Evolutionary conservation across 495 filamentous ascomycete species (phyloP).

Genomic region (Penicillium canariense): DNA sequence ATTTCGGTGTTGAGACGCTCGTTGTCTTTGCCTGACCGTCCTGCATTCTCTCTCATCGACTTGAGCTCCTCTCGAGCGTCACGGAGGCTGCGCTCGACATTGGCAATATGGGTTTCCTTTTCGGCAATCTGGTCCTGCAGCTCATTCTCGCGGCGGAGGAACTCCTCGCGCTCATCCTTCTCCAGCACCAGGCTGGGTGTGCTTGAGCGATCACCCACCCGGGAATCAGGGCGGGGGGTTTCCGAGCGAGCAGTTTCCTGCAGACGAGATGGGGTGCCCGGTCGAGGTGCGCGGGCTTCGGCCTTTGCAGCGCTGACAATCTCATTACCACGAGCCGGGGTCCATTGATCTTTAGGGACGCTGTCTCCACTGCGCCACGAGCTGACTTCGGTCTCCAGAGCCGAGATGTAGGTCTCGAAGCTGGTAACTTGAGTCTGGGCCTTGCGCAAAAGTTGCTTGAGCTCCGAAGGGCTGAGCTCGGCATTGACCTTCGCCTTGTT

Average conservation of each 20-base stretch:
- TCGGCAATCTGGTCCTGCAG: conserved; percentile 94
- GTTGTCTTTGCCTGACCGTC: conserved; percentile 78
- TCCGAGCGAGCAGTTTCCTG: conserved; percentile 53
- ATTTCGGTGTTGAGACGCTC: conserved; percentile 79
- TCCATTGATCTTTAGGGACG: conserved; percentile 85
- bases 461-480: conserved; percentile 89
- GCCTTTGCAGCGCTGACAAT: conserved; percentile 52
- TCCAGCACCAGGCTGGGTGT: conserved; percentile 87
- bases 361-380: conserved; percentile 83
- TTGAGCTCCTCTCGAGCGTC: conserved; percentile 81
- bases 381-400: conserved; percentile 81
- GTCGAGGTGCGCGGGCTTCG: conserved; percentile 59
- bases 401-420: conserved; percentile 80
- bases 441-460: conserved; percentile 89
- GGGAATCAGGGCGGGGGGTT: conserved; percentile 73
- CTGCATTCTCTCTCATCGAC: conserved; percentile 77
- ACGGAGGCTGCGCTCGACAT: conserved; percentile 71
- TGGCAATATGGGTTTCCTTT: conserved; percentile 77
- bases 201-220: conserved; percentile 80
- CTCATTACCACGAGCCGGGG: conserved; percentile 60
- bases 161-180: conserved; percentile 96
- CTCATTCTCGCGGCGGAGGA: conserved; percentile 91
- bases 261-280: conserved; percentile 81
- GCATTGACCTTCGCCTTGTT: conserved; percentile 99
- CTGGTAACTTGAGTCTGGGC: conserved; percentile 85